Base-by-base conservation (phyloP, 805 yeast species). In the Dipodascopsis tothii region DNA sequence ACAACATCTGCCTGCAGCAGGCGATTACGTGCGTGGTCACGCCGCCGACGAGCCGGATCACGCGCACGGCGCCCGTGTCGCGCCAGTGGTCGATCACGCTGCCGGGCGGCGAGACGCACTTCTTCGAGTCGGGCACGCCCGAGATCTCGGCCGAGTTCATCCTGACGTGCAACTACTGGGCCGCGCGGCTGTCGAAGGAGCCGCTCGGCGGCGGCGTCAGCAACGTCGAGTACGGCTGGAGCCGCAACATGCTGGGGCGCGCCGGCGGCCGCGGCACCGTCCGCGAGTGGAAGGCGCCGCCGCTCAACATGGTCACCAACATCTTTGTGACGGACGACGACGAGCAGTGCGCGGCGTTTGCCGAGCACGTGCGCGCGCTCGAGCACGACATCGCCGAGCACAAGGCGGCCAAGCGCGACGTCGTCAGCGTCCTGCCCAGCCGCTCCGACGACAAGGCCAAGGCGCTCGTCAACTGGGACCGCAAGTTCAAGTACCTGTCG, bases 81-180 rank as follows among this genome's bases (percentile, higher is more conserved):
- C 67, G 69, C 22, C 61, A 64, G 40, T 80, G 83, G 80, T 69
- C 76, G 17, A 63, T 80, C 45, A 69, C 74, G 3, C 69, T 80
- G 54, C 82, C 84, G 3, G 67, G 56, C 33, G 55, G 53, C 4
- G 64, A 67, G 3, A 57, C 65, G 46, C 65, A 82, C 16, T 66
- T 77, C 23, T 81, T 83, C 60, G 78, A 76, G 61, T 78, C 86
- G 0, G 80, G 81, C 7, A 77, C 84, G 11, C 59, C 67, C 20
- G 83, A 79, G 52, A 74, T 75, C 46, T 92, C 95, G 0, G 64
- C 66, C 35, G 82, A 78, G 57, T 84, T 75, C 61, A 77, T 83
- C 16, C 75, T 80, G 53, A 77, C 90, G 3, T 80, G 92, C 63
- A 87, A 86, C 61, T 87, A 84, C 60, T 87, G 96, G 95, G 84